phyloP scores from a whole-genome alignment of 345 rosid genomes.

The Eucalyptus dawsonii region DNA sequence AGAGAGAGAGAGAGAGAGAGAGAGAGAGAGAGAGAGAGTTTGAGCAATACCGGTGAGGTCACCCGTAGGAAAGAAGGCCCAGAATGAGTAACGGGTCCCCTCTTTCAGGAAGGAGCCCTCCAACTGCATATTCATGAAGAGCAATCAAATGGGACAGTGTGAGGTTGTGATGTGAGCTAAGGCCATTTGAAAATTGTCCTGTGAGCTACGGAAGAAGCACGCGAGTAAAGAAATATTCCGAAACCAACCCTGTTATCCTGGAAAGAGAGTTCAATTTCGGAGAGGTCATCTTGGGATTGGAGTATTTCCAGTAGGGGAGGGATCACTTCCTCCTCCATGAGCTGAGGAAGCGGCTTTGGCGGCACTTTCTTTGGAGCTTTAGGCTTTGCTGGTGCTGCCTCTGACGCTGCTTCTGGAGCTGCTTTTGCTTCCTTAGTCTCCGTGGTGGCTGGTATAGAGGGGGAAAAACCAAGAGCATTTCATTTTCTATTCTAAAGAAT shows the following conservation, averaged over 20 bases:
- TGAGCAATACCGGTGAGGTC: slow-evolving; percentile 37
- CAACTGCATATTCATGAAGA: slow-evolving; percentile 23
- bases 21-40: background rate
- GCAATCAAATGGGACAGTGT: background rate
- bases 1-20: background rate
- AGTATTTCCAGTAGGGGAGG: slow-evolving; percentile 56
- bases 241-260: slow-evolving; percentile 57
- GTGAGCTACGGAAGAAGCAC: background rate
- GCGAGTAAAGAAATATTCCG: background rate
- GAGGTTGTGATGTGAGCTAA: background rate
- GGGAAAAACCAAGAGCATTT: background rate
- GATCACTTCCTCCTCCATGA: slow-evolving; percentile 92
- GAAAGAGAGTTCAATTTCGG: slow-evolving; percentile 53
- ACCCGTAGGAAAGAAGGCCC: slow-evolving; percentile 92
- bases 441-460: slow-evolving; percentile 16
- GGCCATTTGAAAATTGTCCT: background rate
- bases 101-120: slow-evolving; percentile 73
- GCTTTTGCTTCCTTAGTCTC: slow-evolving; percentile 32
- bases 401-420: slow-evolving; percentile 18
- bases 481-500: background rate
- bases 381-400: slow-evolving; percentile 20
- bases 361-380: slow-evolving; percentile 66
- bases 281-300: slow-evolving; percentile 55
- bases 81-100: slow-evolving; percentile 45
- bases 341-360: slow-evolving; percentile 42